A percentile compares a stretch with the other conserved stretches of the same genome.
Evolutionary conservation across 2,329 filamentous ascomycete species (phyloP).

Genomic region (Fusarium nelsonii): DNA sequence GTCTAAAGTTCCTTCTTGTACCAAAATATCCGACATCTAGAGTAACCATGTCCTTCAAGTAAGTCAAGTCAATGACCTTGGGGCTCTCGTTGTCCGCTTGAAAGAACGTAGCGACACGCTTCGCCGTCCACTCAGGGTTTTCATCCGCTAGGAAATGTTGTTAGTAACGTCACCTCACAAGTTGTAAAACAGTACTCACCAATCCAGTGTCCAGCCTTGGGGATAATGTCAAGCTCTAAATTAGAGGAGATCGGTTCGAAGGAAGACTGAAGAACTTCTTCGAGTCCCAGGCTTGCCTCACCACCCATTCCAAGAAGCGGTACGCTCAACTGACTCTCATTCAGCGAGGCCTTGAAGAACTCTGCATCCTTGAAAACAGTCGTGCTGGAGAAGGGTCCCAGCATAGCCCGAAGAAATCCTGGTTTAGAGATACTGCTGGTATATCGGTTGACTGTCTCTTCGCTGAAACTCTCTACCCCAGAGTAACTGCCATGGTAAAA

Average conservation of each 20-base stretch:
- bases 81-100: slow-evolving; percentile 10
- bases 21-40: slow-evolving; percentile 38
- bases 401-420: slow-evolving; percentile 57
- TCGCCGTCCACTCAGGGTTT: slow-evolving; percentile 44
- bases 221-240: slow-evolving; percentile 40
- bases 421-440: slow-evolving; percentile 57
- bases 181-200: slow-evolving; percentile 10
- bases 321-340: slow-evolving; percentile 18
- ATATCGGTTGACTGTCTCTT: slow-evolving; percentile 56
- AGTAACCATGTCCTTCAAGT: slow-evolving; percentile 36
- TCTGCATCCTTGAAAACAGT: slow-evolving; percentile 51
- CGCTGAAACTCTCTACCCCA: slow-evolving; percentile 53
- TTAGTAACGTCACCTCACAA: neutral
- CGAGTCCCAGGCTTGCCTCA: slow-evolving; percentile 44
- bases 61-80: slow-evolving; percentile 27
- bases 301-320: slow-evolving; percentile 46
- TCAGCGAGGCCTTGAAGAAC: slow-evolving; percentile 54
- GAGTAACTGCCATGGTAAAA: slow-evolving; percentile 60
- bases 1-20: neutral
- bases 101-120: slow-evolving; percentile 37
- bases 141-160: slow-evolving; percentile 32
- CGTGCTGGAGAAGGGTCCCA: slow-evolving; percentile 53
- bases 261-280: neutral
- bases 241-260: slow-evolving; percentile 31
- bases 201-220: slow-evolving; percentile 48